A percentile compares a stretch with the other conserved stretches of the same genome.
These are phyloP conservation scores for Kuraishia piskuri DNA, from an alignment of 805 yeast genomes.

Conservation along the genomic window DNA sequence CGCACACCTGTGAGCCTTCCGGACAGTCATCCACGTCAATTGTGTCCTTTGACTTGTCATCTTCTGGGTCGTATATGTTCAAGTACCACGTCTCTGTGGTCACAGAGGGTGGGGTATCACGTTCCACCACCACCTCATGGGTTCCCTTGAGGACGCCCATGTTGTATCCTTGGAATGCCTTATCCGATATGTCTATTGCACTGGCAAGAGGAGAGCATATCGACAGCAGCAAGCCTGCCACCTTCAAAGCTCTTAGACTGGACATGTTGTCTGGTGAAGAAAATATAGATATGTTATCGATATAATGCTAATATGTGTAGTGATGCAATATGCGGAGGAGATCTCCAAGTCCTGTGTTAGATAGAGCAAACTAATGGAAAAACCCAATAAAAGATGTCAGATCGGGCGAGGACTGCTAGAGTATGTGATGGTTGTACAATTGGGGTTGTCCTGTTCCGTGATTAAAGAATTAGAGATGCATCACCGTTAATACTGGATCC, in stretches of 20 bases:
- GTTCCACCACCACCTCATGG: slow-evolving; percentile 28
- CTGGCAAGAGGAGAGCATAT: not conserved
- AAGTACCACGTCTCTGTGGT: slow-evolving; percentile 59
- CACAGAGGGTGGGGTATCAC: slow-evolving; percentile 73
- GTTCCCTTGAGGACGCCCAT: slow-evolving; percentile 41
- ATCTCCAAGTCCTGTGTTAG: too few species aligned
- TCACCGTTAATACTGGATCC: too few species aligned
- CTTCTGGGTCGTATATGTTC: slow-evolving; percentile 56
- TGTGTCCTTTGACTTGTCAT: slow-evolving; percentile 20
- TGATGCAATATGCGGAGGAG: not conserved
- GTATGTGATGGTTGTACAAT: too few species aligned
- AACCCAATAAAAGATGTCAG: too few species aligned
- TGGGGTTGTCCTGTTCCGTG: too few species aligned
- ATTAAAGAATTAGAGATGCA: too few species aligned
- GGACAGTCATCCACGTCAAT: slow-evolving; percentile 48
- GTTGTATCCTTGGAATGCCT: slow-evolving; percentile 28
- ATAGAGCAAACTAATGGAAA: too few species aligned
- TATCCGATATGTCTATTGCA: slow-evolving; percentile 16
- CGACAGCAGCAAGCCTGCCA: not conserved
- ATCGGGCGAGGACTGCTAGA: too few species aligned
- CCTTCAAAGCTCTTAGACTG: not conserved
- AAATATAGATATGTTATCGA: not conserved
- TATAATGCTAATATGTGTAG: not conserved
- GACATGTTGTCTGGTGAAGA: not conserved
- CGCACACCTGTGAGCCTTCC: slow-evolving; percentile 69